These are phyloP conservation scores for Eutrema japonicum DNA, from an alignment of 345 rosid species.

Conservation along the genomic window DNA sequence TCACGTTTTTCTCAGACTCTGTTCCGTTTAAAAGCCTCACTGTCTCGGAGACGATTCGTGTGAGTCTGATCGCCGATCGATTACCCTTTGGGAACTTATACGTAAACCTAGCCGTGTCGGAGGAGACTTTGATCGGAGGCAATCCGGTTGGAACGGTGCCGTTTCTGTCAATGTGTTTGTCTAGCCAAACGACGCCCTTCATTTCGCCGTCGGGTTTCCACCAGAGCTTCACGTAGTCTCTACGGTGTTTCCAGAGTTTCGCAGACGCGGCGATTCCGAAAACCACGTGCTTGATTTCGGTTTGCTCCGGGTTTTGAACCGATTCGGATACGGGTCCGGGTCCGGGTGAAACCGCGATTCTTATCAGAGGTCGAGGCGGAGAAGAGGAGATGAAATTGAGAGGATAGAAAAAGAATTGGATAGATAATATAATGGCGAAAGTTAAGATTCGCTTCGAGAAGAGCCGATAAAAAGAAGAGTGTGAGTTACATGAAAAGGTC, in stretches of 20 bases:
- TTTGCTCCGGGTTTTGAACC: conserved; percentile 31
- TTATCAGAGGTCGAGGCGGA: conserved; percentile 19
- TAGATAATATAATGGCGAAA: conserved; percentile 20
- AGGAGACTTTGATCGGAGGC: conserved; percentile 60
- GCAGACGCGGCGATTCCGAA: conserved; percentile 82
- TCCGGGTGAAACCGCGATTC: conserved; percentile 3
- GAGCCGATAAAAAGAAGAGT: conserved; percentile 4
- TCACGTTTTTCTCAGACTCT: conserved; percentile 47
- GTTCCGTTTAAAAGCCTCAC: conserved; percentile 51
- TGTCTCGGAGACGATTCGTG: conserved; percentile 70
- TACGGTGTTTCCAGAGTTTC: conserved; percentile 63
- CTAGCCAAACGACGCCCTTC: conserved; percentile 82
- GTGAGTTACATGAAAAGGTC: conserved; percentile 24
- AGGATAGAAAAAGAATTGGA: conserved; percentile 39
- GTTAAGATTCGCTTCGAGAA: conserved; percentile 26
- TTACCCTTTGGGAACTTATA: conserved; percentile 55
- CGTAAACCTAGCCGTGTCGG: conserved; percentile 54
- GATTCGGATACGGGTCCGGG: background rate
- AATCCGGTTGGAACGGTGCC: conserved; percentile 35
- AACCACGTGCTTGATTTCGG: conserved; percentile 57
- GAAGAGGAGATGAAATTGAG: conserved; percentile 6
- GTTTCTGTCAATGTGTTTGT: conserved; percentile 42
- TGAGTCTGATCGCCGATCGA: conserved; percentile 66
- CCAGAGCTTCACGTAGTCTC: conserved; percentile 74
- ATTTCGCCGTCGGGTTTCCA: conserved; percentile 55